These are phyloP conservation scores for Geosmithia putterillii DNA, from an alignment of 2,329 filamentous ascomycete species.

Conservation along the genomic window DNA sequence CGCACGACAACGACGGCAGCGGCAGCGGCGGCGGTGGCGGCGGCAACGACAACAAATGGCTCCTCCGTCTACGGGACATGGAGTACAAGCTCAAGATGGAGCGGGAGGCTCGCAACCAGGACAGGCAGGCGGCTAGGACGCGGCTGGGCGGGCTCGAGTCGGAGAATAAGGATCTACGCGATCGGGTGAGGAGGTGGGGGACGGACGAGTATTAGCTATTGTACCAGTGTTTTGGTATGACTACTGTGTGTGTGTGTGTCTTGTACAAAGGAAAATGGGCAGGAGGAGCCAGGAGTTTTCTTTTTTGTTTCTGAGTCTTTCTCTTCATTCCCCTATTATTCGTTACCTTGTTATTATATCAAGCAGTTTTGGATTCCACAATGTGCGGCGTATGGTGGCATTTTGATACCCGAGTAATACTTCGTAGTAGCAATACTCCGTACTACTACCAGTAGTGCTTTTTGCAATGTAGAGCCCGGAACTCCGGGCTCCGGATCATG, in stretches of 20 bases:
- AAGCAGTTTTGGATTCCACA: not conserved
- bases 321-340: not conserved
- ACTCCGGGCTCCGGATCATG: no score
- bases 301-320: not conserved
- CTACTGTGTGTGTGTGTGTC: not conserved
- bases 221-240: not conserved
- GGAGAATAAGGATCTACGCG: slow-evolving; percentile 59
- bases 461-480: no score
- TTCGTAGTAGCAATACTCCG: no score
- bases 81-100: slow-evolving; percentile 85
- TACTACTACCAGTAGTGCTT: no score
- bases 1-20: slow-evolving; percentile 14
- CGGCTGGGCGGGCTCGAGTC: slow-evolving; percentile 63
- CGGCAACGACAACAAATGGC: slow-evolving; percentile 60
- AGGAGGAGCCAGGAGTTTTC: not conserved
- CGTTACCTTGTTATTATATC: not conserved
- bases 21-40: slow-evolving; percentile 7
- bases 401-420: no score
- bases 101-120: slow-evolving; percentile 71
- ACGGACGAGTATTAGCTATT: not conserved
- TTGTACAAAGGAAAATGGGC: not conserved
- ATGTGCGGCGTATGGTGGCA: not conserved
- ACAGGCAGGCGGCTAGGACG: slow-evolving; percentile 72
- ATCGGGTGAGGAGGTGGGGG: slow-evolving; percentile 37
- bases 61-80: slow-evolving; percentile 73